Evolutionary conservation across 2,329 filamentous ascomycete species (phyloP).

Genomic region (Colletotrichum spaethianum): DNA sequence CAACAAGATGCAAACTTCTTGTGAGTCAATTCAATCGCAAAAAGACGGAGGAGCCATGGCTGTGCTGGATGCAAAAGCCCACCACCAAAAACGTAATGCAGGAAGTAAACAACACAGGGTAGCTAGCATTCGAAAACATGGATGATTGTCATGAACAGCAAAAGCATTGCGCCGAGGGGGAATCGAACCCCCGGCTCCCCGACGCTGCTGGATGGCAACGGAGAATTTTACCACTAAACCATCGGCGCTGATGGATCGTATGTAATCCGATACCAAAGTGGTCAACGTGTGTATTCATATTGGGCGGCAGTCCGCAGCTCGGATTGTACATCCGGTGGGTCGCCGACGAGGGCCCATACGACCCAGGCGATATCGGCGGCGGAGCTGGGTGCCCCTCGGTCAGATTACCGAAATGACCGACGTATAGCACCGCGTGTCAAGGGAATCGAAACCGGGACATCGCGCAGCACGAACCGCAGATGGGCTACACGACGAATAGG

Average conservation of each 20-base stretch:
- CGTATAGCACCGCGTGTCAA: too few species aligned
- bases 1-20: too few species aligned
- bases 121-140: neutral
- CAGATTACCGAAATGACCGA: neutral
- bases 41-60: neutral
- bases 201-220: constrained; percentile 22
- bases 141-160: neutral
- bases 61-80: too few species aligned
- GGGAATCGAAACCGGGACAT: neutral
- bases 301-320: rapidly evolving
- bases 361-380: neutral
- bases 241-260: neutral
- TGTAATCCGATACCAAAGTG: rapidly evolving
- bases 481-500: neutral
- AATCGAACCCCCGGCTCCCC: constrained; percentile 27
- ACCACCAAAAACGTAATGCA: neutral
- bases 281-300: rapidly evolving
- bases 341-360: neutral
- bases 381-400: neutral
- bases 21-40: neutral
- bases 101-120: neutral
- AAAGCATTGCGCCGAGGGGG: constrained; percentile 11
- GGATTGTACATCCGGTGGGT: neutral
- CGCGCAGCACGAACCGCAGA: neutral
- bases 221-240: constrained; percentile 28